A percentile compares a stretch with the other conserved stretches of the same genome.
phyloP scores from a whole-genome alignment of 1,139 yeast genomes.

The Suhomyces atakaporum region DNA sequence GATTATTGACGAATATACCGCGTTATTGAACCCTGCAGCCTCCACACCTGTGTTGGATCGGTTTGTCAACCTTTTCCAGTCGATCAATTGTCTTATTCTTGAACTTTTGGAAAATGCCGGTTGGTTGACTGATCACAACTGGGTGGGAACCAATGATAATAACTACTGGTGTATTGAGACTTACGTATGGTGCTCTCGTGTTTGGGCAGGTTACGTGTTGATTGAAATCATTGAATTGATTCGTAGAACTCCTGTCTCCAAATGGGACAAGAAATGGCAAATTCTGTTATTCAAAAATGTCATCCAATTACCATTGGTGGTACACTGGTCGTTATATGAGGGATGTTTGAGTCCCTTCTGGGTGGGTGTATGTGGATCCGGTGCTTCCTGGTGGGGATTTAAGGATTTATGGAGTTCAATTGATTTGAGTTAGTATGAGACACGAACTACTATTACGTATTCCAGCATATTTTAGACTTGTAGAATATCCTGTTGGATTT shows the following conservation, averaged over 20 bases:
- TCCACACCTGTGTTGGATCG: conserved; percentile 34
- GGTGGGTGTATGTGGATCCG: conserved; percentile 51
- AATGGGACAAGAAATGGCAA: conserved; percentile 42
- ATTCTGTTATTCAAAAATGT: conserved; percentile 40
- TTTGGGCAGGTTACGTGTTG: conserved; percentile 58
- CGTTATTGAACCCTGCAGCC: conserved; percentile 29
- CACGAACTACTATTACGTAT: background rate
- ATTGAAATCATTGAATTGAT: conserved; percentile 49
- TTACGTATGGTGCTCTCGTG: conserved; percentile 52
- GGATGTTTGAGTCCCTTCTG: conserved; percentile 57
- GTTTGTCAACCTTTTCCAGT: conserved; percentile 41
- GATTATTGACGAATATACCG: conserved; percentile 41
- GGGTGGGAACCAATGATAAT: conserved; percentile 50
- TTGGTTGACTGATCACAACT: conserved; percentile 57
- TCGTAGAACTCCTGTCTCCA: conserved; percentile 41
- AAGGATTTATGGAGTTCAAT: conserved; percentile 42
- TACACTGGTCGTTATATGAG: conserved; percentile 58
- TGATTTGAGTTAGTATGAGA: conserved; percentile 17
- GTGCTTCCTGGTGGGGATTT: conserved; percentile 52
- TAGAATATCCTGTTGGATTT: too few relatives aligned
- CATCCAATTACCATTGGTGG: conserved; percentile 56
- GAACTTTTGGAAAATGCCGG: conserved; percentile 61
- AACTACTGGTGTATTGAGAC: conserved; percentile 47
- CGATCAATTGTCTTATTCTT: conserved; percentile 45
- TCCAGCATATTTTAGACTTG: too few relatives aligned